phyloP scores from a whole-genome alignment of 2,329 filamentous ascomycete species.

The Chaetomiaceae sp. region DNA sequence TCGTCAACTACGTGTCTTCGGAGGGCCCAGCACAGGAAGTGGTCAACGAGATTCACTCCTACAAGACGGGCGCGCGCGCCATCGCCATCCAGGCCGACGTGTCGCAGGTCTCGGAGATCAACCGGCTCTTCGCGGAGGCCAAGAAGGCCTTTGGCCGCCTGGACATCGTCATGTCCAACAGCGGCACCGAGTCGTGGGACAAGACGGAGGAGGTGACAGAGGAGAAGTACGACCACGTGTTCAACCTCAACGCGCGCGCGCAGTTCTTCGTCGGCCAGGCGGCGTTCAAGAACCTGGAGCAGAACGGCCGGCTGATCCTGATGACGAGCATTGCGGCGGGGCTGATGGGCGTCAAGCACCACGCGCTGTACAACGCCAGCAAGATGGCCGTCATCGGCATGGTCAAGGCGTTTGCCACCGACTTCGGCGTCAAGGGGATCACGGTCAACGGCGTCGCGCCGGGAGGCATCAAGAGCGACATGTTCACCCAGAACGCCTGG shows the following conservation, averaged over 20 bases:
- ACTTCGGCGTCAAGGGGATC: conserved; percentile 61
- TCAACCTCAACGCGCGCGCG: conserved; percentile 63
- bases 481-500: conserved; percentile 67
- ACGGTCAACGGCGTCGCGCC: conserved; percentile 69
- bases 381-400: conserved; percentile 70
- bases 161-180: conserved; percentile 68
- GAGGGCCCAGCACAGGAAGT: conserved; percentile 49
- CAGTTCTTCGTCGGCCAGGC: conserved; percentile 76
- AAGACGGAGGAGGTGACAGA: conserved; percentile 62
- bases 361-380: conserved; percentile 64
- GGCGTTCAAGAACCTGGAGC: conserved; percentile 63
- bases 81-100: conserved; percentile 60
- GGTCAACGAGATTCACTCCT: conserved; percentile 43
- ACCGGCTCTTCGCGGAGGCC: conserved; percentile 58
- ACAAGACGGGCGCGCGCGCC: conserved; percentile 49
- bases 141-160: conserved; percentile 60
- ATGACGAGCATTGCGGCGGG: conserved; percentile 65
- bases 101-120: conserved; percentile 52
- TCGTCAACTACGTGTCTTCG: conserved; percentile 62
- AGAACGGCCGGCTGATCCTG: conserved; percentile 65
- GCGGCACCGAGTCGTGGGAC: conserved; percentile 65
- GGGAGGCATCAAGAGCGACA: conserved; percentile 68
- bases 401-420: conserved; percentile 64
- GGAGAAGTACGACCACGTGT: conserved; percentile 66
- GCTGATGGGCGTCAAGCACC: conserved; percentile 60